A percentile compares a stretch with the other conserved stretches of the same genome.
Conservation (phyloP, 2,329 filamentous ascomycete species). For the Balansia obtecta region DNA sequence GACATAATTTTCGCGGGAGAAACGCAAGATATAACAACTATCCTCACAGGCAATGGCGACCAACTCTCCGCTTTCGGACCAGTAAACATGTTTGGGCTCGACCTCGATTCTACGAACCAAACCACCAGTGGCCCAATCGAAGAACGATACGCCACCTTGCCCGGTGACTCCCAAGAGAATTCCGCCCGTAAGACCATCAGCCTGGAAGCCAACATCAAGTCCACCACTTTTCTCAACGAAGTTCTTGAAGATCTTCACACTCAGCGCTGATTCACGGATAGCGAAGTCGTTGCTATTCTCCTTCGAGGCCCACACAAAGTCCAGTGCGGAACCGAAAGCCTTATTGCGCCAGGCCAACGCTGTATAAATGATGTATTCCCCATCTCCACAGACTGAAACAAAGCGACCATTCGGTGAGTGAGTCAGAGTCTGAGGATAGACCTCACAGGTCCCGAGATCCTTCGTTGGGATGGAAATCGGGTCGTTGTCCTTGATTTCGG, state of each 20-base stretch:
- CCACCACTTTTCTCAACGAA: constrained; percentile 86
- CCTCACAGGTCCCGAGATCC: constrained; percentile 89
- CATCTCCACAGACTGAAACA: constrained; percentile 73
- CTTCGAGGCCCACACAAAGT: constrained; percentile 95
- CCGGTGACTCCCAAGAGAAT: constrained; percentile 88
- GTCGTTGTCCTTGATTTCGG: constrained; percentile 73
- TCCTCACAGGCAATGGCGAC: constrained; percentile 90
- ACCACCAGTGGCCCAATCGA: constrained; percentile 85
- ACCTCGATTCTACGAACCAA: constrained; percentile 87
- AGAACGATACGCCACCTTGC: constrained; percentile 88
- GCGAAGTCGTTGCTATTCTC: constrained; percentile 98
- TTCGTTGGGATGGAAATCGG: constrained; percentile 81
- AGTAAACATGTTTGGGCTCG: constrained; percentile 68
- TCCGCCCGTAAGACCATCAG: constrained; percentile 81
- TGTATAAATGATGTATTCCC: constrained; percentile 98
- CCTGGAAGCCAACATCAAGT: constrained; percentile 88
- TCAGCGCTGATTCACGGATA: constrained; percentile 86
- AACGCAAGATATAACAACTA: constrained; percentile 86
- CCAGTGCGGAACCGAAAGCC: constrained; percentile 85
- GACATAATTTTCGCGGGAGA: constrained; percentile 77
- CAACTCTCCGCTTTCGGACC: constrained; percentile 92
- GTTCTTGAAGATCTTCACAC: constrained; percentile 95
- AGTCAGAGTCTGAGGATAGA: constrained; percentile 86
- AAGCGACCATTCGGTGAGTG: constrained; percentile 95
- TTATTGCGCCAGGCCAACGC: constrained; percentile 95